Evolutionary conservation across 768 basidiomycete species (phyloP), one percentile per base, ranked within the genome.

Genomic region (Russula griseocarnosa): DNA sequence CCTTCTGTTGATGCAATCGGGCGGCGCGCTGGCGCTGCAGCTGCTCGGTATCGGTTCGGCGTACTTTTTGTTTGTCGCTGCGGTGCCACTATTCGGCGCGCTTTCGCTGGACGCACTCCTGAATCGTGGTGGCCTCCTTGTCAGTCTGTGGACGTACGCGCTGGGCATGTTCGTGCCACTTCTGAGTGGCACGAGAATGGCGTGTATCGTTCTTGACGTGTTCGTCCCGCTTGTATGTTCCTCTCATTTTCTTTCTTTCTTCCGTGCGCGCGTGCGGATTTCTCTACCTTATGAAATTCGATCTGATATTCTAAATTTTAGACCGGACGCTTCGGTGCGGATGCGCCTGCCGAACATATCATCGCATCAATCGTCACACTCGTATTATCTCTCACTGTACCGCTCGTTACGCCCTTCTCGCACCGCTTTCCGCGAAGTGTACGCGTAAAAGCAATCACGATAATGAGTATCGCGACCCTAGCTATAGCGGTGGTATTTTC

Each of bases 261-360:
- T 47, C 11, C 20, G 20, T 44, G 34, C 36, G 13, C n/a, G 42
- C 42, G 42, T 3, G 42, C 42, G 14, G 44, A 46, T 7, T 18
- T 18, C 38, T 18, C 36, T 13, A 36, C 36, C 36, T 14, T 36
- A 13, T 36, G 36, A 40, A 7, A 40, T 40, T 18, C n/a, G 10
- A 47, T 47, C 46, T 47, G 46, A 47, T 47, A 47, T 13, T 47
- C 11, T 22, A 22, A 36, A 22, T 22, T 3, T 10, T 47, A 91
- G 88, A 92, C 90, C 0, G 94, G 94, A 24, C 84, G 93, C 9
- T 83, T 89, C 55, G 92, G 92, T 38, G 82, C 79, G 40, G 87
- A 90, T 44, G 92, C 88, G 0, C 95, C 96, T 0, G 86, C 87
- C 1, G 96, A 98, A 66, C 84, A 89, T 71, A 87, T 98, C 70